These are phyloP conservation scores for Penicillium herquei DNA, from an alignment of 495 filamentous ascomycete genomes.

Conservation along the genomic window DNA sequence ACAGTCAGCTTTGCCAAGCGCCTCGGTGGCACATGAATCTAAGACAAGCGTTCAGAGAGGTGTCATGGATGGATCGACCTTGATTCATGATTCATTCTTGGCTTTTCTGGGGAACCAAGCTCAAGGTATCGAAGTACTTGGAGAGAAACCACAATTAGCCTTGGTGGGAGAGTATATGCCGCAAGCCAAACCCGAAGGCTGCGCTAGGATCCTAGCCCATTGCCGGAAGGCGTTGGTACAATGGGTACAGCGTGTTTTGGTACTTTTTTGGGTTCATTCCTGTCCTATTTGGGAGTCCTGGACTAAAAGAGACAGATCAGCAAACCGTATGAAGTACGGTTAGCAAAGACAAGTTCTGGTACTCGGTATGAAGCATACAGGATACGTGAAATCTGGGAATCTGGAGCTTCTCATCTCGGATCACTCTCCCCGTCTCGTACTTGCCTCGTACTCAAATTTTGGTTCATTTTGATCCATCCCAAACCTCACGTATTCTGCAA, in stretches of 20 bases:
- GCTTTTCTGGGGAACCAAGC: neutral
- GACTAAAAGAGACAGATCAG: too few relatives aligned
- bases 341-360: too few relatives aligned
- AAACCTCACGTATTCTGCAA: neutral
- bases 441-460: neutral
- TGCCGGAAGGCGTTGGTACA: neutral
- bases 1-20: slow-evolving; percentile 3
- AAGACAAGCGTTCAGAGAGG: neutral
- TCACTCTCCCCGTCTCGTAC: neutral
- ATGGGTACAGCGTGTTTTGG: neutral
- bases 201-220: neutral
- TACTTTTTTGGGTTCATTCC: neutral
- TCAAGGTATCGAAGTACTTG: neutral
- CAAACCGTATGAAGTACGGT: too few relatives aligned
- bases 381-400: too few relatives aligned
- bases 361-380: neutral
- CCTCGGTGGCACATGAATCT: slow-evolving; percentile 21
- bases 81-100: neutral
- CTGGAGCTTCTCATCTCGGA: neutral
- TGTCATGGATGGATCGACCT: neutral
- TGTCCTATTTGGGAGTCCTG: neutral
- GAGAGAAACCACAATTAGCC: neutral
- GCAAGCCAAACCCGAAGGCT: neutral
- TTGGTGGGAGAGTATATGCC: neutral
- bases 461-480: neutral